phyloP scores from a whole-genome alignment of 2,329 filamentous ascomycete genomes.

The Fonsecaea erecta region DNA sequence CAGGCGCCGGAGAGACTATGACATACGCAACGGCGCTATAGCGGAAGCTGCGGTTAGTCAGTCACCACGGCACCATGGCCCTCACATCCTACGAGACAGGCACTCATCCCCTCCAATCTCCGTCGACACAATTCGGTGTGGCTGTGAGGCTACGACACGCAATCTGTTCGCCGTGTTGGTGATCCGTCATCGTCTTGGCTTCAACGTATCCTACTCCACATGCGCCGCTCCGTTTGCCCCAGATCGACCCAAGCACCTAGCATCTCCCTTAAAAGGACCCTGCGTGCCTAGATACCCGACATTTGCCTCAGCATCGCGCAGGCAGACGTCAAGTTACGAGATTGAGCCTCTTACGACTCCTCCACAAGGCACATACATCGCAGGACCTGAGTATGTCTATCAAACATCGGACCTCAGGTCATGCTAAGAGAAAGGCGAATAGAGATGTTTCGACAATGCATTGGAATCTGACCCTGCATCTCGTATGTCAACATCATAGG shows the following conservation, averaged over 20 bases:
- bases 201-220: neutral
- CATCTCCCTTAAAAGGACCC: neutral
- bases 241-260: neutral
- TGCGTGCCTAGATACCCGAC: neutral
- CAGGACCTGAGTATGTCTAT: neutral
- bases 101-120: conserved; percentile 11
- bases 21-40: conserved; percentile 22
- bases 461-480: too few species aligned
- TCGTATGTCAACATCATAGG: too few species aligned
- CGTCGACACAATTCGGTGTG: conserved; percentile 18
- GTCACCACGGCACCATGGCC: neutral
- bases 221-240: neutral
- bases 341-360: neutral
- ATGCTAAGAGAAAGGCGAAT: too few species aligned
- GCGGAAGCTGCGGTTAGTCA: conserved; percentile 20
- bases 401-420: too few species aligned
- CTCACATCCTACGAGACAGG: conserved; percentile 2
- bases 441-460: too few species aligned
- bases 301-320: neutral
- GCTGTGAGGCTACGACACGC: conserved; percentile 26
- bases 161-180: conserved; percentile 9
- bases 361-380: neutral
- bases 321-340: neutral
- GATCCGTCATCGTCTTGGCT: conserved; percentile 20
- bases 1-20: conserved; percentile 15